Base-by-base conservation (phyloP, 129 eudicot species). In the Artemisia argyi region DNA sequence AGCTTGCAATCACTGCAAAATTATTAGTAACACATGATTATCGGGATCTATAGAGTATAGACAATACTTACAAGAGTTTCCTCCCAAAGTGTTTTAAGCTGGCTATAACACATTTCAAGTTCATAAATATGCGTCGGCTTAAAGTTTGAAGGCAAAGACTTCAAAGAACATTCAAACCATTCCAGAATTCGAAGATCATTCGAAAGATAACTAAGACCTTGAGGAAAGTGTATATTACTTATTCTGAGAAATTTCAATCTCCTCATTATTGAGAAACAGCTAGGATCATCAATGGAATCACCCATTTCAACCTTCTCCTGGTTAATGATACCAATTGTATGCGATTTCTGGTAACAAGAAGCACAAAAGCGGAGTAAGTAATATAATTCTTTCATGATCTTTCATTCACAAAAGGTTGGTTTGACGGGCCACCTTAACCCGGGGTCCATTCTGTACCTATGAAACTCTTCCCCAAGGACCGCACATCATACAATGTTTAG, bases 121-220 rank as follows among this genome's bases (percentile, higher is more conserved):
- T 20, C 73, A 66, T 12, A 75, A 5, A 75, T 66, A 55, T 52
- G 78, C 14, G 19, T 51, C n/a, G 78, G 78, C 13, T 20, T 42
- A 50, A 73, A 73, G 11, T 6, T 55, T 66, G 66, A 47, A n/a
- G 79, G 73, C 47, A 75, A 66, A 30, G 61, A 56, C 60, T 75
- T 56, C 22, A 75, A 75, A 56, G 73, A 75, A 57, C 79, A 75
- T 57, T 67, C 68, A 66, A 22, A 47, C 73, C 79, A 66, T 42
- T 75, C 73, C n/a, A 66, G 14, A 75, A 75, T 66, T 44, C 73
- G 44, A 22, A 75, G 60, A 57, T 75, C 79, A 66, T 66, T 75
- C 58, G 79, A 57, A 66, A 75, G 59, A 46, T 47, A 47, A 17
- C 48, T 5, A 17, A 75, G 73, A 39, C 79, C 73, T 20, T 56